phyloP scores from a whole-genome alignment of 345 rosid genomes.

The Murraya paniculata region DNA sequence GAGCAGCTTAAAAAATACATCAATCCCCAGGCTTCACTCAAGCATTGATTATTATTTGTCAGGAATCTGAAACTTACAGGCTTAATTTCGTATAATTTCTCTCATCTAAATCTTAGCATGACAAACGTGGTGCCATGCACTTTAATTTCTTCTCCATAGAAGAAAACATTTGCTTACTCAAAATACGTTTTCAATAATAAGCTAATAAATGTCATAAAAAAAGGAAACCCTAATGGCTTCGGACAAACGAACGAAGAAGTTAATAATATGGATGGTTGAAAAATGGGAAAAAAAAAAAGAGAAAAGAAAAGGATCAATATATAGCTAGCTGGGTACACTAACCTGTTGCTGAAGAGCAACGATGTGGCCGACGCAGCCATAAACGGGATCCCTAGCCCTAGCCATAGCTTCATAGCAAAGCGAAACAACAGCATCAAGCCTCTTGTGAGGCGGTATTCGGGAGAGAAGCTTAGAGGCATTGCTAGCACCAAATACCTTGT shows the following conservation, averaged over 20 bases:
- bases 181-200: too few species aligned
- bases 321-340: neutral
- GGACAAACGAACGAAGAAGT: too few species aligned
- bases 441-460: slow-evolving; percentile 55
- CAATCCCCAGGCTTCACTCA: neutral
- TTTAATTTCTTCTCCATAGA: neutral
- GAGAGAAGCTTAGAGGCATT: slow-evolving; percentile 78
- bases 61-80: neutral
- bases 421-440: slow-evolving; percentile 74
- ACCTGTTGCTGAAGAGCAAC: slow-evolving; percentile 89
- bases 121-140: neutral
- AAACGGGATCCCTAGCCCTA: slow-evolving; percentile 77
- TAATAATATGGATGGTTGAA: too few species aligned
- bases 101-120: too few species aligned
- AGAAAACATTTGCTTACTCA: neutral
- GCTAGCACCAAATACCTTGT: slow-evolving; percentile 89
- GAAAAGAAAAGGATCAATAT: neutral
- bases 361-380: slow-evolving; percentile 77
- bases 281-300: too few species aligned
- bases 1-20: neutral
- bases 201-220: neutral
- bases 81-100: too few species aligned
- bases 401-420: slow-evolving; percentile 85
- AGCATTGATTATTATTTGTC: neutral
- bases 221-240: neutral